Base-by-base conservation (phyloP, 2,329 filamentous ascomycete genomes). In the Aspergillus alliaceus region DNA sequence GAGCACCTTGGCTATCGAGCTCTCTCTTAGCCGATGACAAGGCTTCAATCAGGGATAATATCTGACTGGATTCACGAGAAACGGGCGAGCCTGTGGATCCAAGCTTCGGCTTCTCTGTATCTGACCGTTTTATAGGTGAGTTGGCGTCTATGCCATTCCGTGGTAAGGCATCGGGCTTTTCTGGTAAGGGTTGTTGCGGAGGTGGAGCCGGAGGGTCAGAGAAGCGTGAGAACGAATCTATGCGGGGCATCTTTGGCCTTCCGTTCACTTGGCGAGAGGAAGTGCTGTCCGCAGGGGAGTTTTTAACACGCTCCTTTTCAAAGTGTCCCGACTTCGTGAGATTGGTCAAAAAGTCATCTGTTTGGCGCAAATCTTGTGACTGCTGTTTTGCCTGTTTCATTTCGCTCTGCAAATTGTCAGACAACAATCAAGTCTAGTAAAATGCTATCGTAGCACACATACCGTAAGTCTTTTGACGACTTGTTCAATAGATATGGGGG, bases 121-220 rank as follows among this genome's bases (percentile, higher is more conserved):
- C 86, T 4, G 82, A 83, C 54, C 92, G 85, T 70, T 90, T 92
- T 29, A 96, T 75, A 1, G 90, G 85, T 22, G 73, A 71, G 27
- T 73, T 68, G 2, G 77, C 75, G 18, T 79, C 71, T 18, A 78
- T 42, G 72, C 75, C 66, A 77, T 81, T 56, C 75, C 80, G 73
- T 15, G 69, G 66, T 25, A 66, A 66, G 15, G 83, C 85, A 73
- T 96, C 91, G 0, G 93, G 93, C 72, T 97, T 97, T 71, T 97
- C 93, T 1, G 93, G 93, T 6, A 98, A 80, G 14, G 93, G 93
- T 66, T 96, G 93, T 65, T 96, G 92, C 27, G 93, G 93, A 25
- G 93, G 93, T 7, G 93, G 93, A 22, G 93, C 93, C 4, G 93
- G 93, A 51, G 93, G 93, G 57, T 97, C 93, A 1, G 91, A 95